A percentile compares a stretch with the other conserved stretches of the same genome.
Conservation (phyloP, 768 basidiomycete species). For the Boletus rufocinnamomeus region DNA sequence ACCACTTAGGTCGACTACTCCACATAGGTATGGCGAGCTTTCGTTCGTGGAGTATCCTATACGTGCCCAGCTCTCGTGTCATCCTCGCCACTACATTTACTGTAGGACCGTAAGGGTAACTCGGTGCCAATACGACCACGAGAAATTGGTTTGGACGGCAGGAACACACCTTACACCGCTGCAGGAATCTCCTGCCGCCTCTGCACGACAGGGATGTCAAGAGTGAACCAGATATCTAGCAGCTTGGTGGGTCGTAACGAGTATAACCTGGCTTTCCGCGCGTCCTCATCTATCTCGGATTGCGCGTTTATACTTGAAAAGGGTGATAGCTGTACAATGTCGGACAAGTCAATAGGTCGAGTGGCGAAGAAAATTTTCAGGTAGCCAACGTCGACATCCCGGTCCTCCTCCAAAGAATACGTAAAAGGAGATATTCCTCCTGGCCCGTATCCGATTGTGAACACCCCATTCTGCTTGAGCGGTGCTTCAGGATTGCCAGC, state of each 20-base stretch:
- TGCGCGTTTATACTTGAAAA: constrained; percentile 18
- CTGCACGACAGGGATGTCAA: constrained; percentile 21
- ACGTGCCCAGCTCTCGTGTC: neutral
- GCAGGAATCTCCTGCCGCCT: constrained; percentile 1
- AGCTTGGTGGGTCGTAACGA: neutral
- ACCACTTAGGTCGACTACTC: neutral
- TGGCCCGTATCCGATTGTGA: constrained; percentile 47
- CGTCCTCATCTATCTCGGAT: neutral
- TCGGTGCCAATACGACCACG: too few species aligned
- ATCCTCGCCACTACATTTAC: neutral
- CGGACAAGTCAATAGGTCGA: constrained; percentile 35
- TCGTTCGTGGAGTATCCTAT: neutral
- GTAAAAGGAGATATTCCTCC: constrained; percentile 10
- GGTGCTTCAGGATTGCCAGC: constrained; percentile 7
- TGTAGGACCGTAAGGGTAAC: too few species aligned
- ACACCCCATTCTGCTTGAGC: constrained; percentile 1
- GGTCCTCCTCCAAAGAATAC: constrained; percentile 4
- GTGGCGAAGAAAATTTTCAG: constrained; percentile 28
- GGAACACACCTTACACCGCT: neutral
- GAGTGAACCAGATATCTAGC: constrained; percentile 21
- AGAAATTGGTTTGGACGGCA: neutral
- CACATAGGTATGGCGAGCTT: neutral
- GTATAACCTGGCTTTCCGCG: constrained; percentile 4
- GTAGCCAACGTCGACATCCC: constrained; percentile 40
- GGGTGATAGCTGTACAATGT: constrained; percentile 37